Evolutionary conservation across 257 asterid species (phyloP).

Genomic region (Marsdenia floribunda): DNA sequence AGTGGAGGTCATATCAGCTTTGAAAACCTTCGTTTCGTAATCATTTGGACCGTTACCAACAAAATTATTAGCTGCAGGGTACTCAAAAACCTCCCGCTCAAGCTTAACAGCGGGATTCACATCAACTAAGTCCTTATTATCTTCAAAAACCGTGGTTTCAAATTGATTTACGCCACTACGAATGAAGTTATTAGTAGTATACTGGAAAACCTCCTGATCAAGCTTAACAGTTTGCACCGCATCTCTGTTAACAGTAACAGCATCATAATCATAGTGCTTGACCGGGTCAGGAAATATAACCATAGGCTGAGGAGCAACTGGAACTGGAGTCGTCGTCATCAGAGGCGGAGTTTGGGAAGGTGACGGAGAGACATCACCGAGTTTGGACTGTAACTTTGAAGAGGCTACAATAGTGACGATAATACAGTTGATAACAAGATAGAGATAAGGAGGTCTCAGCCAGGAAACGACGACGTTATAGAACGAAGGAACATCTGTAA

Average conservation of each 20-base stretch:
- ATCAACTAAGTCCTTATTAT: slow-evolving; percentile 6
- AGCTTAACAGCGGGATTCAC: slow-evolving; percentile 5
- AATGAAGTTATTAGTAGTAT: neutral
- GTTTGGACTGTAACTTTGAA: slow-evolving; percentile 51
- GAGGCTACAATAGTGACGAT: slow-evolving; percentile 73
- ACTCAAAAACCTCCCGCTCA: slow-evolving; percentile 16
- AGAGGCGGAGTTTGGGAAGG: slow-evolving; percentile 9
- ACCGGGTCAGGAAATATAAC: slow-evolving; percentile 12
- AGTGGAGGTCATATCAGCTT: slow-evolving; percentile 6
- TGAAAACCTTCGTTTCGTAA: slow-evolving; percentile 15
- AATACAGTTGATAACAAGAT: slow-evolving; percentile 74
- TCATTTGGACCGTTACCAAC: neutral
- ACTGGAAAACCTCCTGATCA: slow-evolving; percentile 15
- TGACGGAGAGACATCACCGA: slow-evolving; percentile 23
- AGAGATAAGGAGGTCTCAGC: slow-evolving; percentile 77
- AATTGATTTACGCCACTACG: neutral
- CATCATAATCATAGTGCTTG: slow-evolving; percentile 16
- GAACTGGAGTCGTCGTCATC: neutral
- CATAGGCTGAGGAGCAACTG: slow-evolving; percentile 4
- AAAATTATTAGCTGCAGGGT: slow-evolving; percentile 1
- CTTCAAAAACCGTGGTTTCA: slow-evolving; percentile 13
- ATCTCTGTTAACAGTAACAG: slow-evolving; percentile 19
- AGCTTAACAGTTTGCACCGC: slow-evolving; percentile 9
- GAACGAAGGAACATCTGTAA: slow-evolving; percentile 45
- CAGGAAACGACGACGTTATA: slow-evolving; percentile 62